phyloP scores from a whole-genome alignment of 2,329 filamentous ascomycete genomes.

The Phaeosphaeria sp. region DNA sequence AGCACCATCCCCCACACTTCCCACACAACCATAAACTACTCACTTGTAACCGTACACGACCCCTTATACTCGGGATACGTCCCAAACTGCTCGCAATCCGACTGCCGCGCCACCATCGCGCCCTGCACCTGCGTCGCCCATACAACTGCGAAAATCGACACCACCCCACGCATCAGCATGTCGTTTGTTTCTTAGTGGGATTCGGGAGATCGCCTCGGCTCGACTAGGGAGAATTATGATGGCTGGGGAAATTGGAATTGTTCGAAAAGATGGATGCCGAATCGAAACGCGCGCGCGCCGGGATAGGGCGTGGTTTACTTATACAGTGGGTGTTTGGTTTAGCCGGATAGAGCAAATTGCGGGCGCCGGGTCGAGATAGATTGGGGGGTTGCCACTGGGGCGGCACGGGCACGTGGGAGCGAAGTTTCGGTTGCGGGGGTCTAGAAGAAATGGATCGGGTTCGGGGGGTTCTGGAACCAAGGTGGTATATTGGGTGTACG shows the following conservation, averaged over 20 bases:
- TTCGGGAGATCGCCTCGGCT: neutral
- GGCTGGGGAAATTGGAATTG: neutral
- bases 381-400: neutral
- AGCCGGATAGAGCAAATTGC: conserved; percentile 8
- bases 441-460: neutral
- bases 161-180: conserved; percentile 2
- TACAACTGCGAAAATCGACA: neutral
- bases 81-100: conserved; percentile 9
- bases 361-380: neutral
- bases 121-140: conserved; percentile 1
- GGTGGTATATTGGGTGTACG: neutral
- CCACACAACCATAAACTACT: neutral
- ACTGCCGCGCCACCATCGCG: conserved; percentile 6
- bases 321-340: conserved; percentile 3
- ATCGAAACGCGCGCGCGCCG: too few relatives aligned
- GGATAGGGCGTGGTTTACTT: conserved; percentile 6
- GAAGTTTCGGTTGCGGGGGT: neutral
- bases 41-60: conserved; percentile 8
- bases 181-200: neutral
- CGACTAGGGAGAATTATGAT: neutral
- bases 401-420: neutral
- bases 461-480: neutral
- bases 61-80: conserved; percentile 7
- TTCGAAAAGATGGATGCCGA: neutral
- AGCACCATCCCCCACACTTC: neutral